Evolutionary conservation across 192 early-diverging fungal species (phyloP), one percentile per base, ranked within the genome.

Genomic region (Coemansia sp.): DNA sequence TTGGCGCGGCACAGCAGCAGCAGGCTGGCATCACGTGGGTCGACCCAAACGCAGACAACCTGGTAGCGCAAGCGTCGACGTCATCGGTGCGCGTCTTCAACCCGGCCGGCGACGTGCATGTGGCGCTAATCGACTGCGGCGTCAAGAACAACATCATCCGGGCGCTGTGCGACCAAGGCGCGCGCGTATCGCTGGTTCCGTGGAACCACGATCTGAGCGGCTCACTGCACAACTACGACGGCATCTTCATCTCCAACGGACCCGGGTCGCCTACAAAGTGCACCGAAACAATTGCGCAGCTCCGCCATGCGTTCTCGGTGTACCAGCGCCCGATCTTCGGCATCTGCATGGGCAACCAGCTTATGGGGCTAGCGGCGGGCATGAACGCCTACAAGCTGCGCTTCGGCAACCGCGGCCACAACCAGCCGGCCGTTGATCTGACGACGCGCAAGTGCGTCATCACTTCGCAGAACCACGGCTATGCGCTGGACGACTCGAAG

Each of bases 401-500:
- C 53, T 97, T 89, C 61, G 95, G 95, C 46, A 97, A 97, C 87
- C 93, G 95, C 66, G 95, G 93, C 52, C 95, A 97, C 82, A 97
- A 97, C 84, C 93, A 95, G 81, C 95, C 95, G 33, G 90, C 90
- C 41, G 73, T 95, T 57, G 85, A 94, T 66, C 83, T 93, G 65
- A 85, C 86, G 55, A 85, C 74, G 38, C 87, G 89, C 48, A 85
- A 85, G 62, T 95, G 95, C 79, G 87, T 89, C 22, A 97, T 97
- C 69, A 97, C 95, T 3, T 94, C 92, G 14, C 95, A 97, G 85
- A 97, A 97, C 79, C 95, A 97, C 76, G 95, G 95, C 34, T 93
- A 91, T 61, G 89, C 89, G 6, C 69, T 95, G 32, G 83, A 93
- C 40, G 93, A 93, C 76, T 74, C 79, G 43, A 15, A 43, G 59